phyloP scores from a whole-genome alignment of 306 rosid species.

The Gillenia trifoliata region DNA sequence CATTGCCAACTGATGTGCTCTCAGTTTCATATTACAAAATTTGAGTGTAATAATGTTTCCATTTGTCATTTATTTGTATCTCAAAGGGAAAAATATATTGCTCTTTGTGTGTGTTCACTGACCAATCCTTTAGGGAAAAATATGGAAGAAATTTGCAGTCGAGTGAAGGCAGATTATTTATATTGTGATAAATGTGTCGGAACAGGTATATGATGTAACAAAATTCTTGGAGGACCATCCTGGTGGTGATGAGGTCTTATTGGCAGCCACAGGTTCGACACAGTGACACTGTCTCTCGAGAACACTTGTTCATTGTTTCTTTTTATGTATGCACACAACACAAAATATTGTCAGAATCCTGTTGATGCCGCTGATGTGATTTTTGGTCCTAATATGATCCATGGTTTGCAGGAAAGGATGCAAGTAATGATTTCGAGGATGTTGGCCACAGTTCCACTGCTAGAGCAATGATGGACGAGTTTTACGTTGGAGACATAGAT shows the following conservation, averaged over 20 bases:
- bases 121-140: neutral
- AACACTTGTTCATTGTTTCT: too few species aligned
- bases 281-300: neutral
- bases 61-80: neutral
- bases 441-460: constrained; percentile 86
- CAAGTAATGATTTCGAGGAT: constrained; percentile 75
- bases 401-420: constrained; percentile 75
- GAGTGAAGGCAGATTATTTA: neutral
- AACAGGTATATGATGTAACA: constrained; percentile 87
- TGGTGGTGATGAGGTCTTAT: constrained; percentile 88
- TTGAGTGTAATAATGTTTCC: neutral
- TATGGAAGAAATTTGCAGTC: neutral
- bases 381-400: constrained; percentile 6
- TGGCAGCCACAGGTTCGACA: constrained; percentile 63
- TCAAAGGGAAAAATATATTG: neutral
- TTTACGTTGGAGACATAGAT: constrained; percentile 75
- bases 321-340: neutral
- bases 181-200: constrained; percentile 6
- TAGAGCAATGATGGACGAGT: constrained; percentile 77
- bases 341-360: neutral
- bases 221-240: constrained; percentile 96
- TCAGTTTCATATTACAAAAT: neutral
- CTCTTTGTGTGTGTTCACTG: neutral
- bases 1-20: too few species aligned
- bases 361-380: neutral